These are phyloP conservation scores for Gentiana macrophylla DNA, from an alignment of 257 asterid genomes.

Conservation along the genomic window DNA sequence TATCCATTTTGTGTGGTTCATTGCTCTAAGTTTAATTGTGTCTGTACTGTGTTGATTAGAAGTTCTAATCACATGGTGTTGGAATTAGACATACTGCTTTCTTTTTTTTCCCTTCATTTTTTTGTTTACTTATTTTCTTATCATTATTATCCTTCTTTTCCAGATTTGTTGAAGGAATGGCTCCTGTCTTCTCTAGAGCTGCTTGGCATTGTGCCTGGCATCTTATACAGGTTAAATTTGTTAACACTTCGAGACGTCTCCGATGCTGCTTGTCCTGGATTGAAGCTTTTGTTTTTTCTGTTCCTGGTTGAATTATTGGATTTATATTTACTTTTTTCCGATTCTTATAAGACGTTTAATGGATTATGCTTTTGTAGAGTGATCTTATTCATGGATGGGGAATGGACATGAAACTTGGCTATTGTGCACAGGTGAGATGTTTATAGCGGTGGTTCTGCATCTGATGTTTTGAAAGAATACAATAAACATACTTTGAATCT, in stretches of 20 bases:
- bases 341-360: conserved; percentile 6
- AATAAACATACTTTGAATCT: background rate
- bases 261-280: too few species aligned
- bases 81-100: conserved; percentile 10
- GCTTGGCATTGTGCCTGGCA: conserved; percentile 99
- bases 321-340: conserved; percentile 2
- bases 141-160: background rate
- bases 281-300: background rate
- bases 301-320: conserved; percentile 2
- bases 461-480: background rate
- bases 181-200: conserved; percentile 93
- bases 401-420: conserved; percentile 96
- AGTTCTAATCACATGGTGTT: background rate
- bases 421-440: conserved; percentile 79
- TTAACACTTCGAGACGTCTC: background rate
- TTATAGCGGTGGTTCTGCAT: background rate
- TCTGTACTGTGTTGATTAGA: background rate
- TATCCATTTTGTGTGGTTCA: background rate
- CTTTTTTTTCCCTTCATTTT: too few species aligned
- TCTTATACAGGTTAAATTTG: conserved; percentile 59
- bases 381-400: conserved; percentile 99
- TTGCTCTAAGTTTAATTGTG: background rate
- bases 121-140: too few species aligned
- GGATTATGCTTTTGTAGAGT: conserved; percentile 41
- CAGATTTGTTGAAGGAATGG: conserved; percentile 99